Evolutionary conservation across 176 grass and related monocot genomes (phyloP).

Genomic region (Tuctoria greenei): DNA sequence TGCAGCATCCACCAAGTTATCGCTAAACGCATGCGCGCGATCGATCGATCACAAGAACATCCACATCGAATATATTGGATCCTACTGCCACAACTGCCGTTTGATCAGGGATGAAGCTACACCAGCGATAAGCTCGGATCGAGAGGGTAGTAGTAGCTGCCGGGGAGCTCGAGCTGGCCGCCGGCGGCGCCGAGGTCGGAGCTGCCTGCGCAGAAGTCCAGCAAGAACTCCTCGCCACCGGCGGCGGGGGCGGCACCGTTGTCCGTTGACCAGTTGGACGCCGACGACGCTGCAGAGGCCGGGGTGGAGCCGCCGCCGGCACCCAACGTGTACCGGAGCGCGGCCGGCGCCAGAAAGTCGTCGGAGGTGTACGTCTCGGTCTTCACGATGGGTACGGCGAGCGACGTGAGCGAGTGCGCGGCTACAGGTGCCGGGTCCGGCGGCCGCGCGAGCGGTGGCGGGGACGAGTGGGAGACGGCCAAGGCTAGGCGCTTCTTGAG

Average conservation of each 20-base stretch:
- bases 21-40: not conserved
- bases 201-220: slow-evolving; percentile 33
- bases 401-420: not conserved
- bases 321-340: slow-evolving; percentile 28
- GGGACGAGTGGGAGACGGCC: not conserved
- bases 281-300: slow-evolving; percentile 40
- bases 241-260: not conserved
- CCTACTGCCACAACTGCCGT: not conserved
- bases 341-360: slow-evolving; percentile 53
- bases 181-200: not conserved
- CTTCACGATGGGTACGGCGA: slow-evolving; percentile 57
- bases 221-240: slow-evolving; percentile 19
- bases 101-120: not conserved
- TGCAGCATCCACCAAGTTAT: not conserved
- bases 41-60: slow-evolving; percentile 6
- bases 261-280: slow-evolving; percentile 44
- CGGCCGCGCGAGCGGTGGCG: not conserved
- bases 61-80: not conserved
- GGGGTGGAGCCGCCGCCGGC: slow-evolving; percentile 22
- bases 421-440: not conserved
- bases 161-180: slow-evolving; percentile 32
- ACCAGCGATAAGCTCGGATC: slow-evolving; percentile 40
- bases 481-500: slow-evolving; percentile 60
- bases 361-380: slow-evolving; percentile 63
- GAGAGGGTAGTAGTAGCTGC: slow-evolving; percentile 47